phyloP scores from a whole-genome alignment of 2,329 filamentous ascomycete species.

The Talaromyces sp. region DNA sequence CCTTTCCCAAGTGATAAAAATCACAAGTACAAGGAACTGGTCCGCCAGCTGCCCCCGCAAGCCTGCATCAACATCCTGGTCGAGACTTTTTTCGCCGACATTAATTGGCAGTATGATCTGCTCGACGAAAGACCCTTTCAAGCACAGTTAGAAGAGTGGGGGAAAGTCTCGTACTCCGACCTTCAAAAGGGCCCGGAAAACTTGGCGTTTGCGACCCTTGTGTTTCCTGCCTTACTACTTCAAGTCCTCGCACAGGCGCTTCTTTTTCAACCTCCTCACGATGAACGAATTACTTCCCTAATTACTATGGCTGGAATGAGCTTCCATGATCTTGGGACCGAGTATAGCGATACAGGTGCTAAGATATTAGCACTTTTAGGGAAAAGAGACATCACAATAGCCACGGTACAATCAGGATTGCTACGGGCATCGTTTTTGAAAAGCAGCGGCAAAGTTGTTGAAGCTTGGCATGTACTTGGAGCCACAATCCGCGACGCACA shows the following conservation, averaged over 20 bases:
- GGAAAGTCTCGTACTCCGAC: constrained; percentile 10
- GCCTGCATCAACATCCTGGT: constrained; percentile 10
- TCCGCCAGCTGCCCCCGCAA: constrained; percentile 11
- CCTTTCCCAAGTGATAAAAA: neutral
- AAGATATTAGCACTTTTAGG: constrained; percentile 11
- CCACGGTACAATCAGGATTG: constrained; percentile 14
- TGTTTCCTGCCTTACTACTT: constrained; percentile 15
- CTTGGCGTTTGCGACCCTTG: constrained; percentile 4
- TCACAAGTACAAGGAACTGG: constrained; percentile 6
- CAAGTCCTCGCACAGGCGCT: constrained; percentile 17
- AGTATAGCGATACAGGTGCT: constrained; percentile 14
- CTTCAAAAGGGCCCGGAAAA: constrained; percentile 7
- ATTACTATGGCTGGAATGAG: constrained; percentile 12
- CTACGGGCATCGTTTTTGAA: constrained; percentile 17
- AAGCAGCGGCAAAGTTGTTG: constrained; percentile 17
- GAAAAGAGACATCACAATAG: constrained; percentile 12
- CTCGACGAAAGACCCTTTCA: constrained; percentile 13
- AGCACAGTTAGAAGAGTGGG: constrained; percentile 10
- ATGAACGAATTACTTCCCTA: constrained; percentile 8
- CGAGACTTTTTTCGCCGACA: constrained; percentile 11
- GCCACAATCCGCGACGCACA: constrained; percentile 16
- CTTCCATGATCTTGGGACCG: constrained; percentile 12
- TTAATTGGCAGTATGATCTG: constrained; percentile 17
- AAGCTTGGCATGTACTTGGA: constrained; percentile 18
- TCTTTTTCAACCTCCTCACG: constrained; percentile 11